Evolutionary conservation across 768 basidiomycete species (phyloP).

Genomic region (Mycena chlorophos): DNA sequence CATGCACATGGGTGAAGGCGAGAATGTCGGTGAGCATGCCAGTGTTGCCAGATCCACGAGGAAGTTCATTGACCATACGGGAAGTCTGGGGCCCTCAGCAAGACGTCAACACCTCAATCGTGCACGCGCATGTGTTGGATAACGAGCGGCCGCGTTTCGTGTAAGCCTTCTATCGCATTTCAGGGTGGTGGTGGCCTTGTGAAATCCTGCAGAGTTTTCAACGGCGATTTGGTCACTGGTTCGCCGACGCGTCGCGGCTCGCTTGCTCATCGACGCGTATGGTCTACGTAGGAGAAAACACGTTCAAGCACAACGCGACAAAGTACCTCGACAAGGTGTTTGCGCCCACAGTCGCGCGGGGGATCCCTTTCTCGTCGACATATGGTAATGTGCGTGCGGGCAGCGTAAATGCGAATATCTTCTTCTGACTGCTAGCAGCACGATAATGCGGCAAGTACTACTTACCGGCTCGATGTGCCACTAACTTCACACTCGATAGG

Average conservation of each 20-base stretch:
- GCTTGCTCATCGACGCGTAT: neutral
- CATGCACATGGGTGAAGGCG: conserved; percentile 17
- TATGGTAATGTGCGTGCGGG: conserved; percentile 7
- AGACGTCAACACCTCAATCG: conserved; percentile 15
- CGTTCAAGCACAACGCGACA: conserved; percentile 3
- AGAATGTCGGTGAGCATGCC: neutral
- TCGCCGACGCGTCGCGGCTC: neutral
- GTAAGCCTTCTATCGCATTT: neutral
- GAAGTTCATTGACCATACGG: neutral
- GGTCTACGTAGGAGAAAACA: conserved; percentile 8
- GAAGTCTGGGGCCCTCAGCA: conserved; percentile 5
- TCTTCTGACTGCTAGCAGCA: conserved; percentile 4
- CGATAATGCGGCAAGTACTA: conserved; percentile 16
- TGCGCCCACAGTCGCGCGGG: conserved; percentile 5
- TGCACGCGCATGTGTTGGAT: conserved; percentile 15
- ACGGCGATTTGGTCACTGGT: conserved; percentile 15
- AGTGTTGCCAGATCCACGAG: too few species aligned
- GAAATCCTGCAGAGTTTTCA: conserved; percentile 3
- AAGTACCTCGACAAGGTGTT: conserved; percentile 9
- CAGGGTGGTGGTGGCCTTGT: neutral
- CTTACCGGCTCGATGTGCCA: neutral
- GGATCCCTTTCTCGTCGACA: conserved; percentile 10
- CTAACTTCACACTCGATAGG: neutral
- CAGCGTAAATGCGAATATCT: neutral
- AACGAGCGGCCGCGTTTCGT: conserved; percentile 16